Evolutionary conservation across 1,139 yeast genomes (phyloP), one percentile per base, ranked within the genome.

Genomic region (Arxiozyma telluris): DNA sequence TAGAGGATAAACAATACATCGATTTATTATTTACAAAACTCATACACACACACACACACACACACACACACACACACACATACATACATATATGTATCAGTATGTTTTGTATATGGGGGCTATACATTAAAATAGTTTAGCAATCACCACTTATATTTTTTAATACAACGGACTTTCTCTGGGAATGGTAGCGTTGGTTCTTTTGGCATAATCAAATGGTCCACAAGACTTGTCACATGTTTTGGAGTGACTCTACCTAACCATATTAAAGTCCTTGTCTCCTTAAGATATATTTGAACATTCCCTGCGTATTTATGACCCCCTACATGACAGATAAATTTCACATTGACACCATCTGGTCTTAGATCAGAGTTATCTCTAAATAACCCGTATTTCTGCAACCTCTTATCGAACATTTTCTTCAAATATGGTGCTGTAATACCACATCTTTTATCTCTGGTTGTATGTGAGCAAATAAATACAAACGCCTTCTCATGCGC

Each of bases 251-350:
- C 85, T 59, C 93, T 77, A 0, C 96, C 98, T 64, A 89, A 73
- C 97, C 98, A 90, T 41, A 90, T 79, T 57, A 84, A 81, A 61
- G 87, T 84, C 17, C 95, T 96, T 3, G 84, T 73, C 8, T 57
- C 60, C 59, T 78, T 81, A 58, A 83, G 71, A 65, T 88, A 90
- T 30, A 91, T 79, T 53, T 89, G 76, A 1, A 88, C 87, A 69
- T 93, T 93, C 1, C 98, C 97, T 1, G 93, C 87, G 69, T 75
- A 93, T 65, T 93, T 93, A 71, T 93, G 98, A 2, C 98, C 98
- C 3, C 98, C 98, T 38, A 93, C 85, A 69, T 93, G 98, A 64
- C 87, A 89, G 23, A 87, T 77, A 62, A 70, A 89, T 3, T 78
- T 74, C 3, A 90, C 88, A 15, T 74, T 72, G 1, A 85, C 87